Base-by-base conservation (phyloP, 345 rosid species). In the Corchorus olitorius region DNA sequence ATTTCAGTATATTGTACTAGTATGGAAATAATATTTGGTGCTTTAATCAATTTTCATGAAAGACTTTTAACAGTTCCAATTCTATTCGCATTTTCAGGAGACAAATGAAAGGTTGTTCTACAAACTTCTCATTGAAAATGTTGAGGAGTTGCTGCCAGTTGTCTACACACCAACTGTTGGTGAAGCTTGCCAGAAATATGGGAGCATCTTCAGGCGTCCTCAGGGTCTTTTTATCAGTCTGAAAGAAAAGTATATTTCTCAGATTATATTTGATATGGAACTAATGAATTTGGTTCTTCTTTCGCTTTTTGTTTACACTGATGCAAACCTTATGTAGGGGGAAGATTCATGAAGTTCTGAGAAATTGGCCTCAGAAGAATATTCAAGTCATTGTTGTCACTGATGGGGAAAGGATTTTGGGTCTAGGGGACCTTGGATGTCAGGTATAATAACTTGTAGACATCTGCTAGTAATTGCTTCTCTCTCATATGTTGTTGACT, bases 101-200 rank as follows among this genome's bases (percentile, higher is more conserved):
- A 86, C 87, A 80, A 95, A 92, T 74, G 98, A 95, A 83, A 87
- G 83, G 74, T 76, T 95, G 43, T 95, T 93, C 84, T 95, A 93
- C 88, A 95, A 90, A 86, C 98, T 95, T 81, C 94, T 95, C 69
- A 92, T 88, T 39, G 93, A 92, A 8, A 67, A 95, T 72, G 98
- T 95, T 58, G 99, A 93, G 90, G 99, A 95, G 86, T 89, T 95
- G 77, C 93, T 92, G 43, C 99, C 99, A 3, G 88, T 95, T 78
- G 90, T 95, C 82, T 95, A 95, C 81, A 95, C 99, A 80, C 99
- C 98, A 22, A 95, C 99, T 2, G 99, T 95, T 70, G 99, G 99
- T 65, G 97, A 95, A 84, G 99, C 99, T 77, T 95, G 98, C 89
- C 98, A 93, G 84, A 93, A 93, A 81, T 95, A 95, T 70, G 99